These are phyloP conservation scores for Thermothelomyces thermophilus DNA, from an alignment of 2,329 filamentous ascomycete genomes.

Conservation along the genomic window DNA sequence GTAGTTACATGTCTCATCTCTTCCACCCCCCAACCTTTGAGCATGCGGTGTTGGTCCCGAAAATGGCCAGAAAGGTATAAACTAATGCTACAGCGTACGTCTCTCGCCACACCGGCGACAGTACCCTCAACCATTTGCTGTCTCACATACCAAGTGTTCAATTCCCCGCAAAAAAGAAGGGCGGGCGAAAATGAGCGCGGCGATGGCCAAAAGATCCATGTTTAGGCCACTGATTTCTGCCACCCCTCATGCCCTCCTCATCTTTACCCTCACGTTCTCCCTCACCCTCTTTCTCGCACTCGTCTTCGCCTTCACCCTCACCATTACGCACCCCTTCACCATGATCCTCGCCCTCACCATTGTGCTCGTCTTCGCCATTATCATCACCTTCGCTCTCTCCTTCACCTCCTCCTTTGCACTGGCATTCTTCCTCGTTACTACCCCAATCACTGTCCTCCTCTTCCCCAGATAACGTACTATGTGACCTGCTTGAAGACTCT, in stretches of 20 bases:
- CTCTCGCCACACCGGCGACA: neutral
- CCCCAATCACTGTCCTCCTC: neutral
- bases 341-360: neutral
- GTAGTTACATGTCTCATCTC: too few relatives aligned
- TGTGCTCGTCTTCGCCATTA: neutral
- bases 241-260: neutral
- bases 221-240: neutral
- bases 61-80: too few relatives aligned
- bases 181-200: neutral
- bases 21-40: too few relatives aligned
- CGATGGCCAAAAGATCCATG: neutral
- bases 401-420: neutral
- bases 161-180: neutral
- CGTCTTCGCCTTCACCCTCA: neutral
- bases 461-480: neutral
- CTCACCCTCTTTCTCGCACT: neutral
- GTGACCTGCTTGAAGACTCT: too few relatives aligned
- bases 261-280: neutral
- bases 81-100: neutral
- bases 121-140: neutral
- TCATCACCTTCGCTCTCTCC: neutral
- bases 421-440: neutral
- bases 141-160: neutral
- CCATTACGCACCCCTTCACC: neutral
- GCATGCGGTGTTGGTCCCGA: too few relatives aligned